Conservation (phyloP, 164 flowering plant species). For the Piper longum region DNA sequence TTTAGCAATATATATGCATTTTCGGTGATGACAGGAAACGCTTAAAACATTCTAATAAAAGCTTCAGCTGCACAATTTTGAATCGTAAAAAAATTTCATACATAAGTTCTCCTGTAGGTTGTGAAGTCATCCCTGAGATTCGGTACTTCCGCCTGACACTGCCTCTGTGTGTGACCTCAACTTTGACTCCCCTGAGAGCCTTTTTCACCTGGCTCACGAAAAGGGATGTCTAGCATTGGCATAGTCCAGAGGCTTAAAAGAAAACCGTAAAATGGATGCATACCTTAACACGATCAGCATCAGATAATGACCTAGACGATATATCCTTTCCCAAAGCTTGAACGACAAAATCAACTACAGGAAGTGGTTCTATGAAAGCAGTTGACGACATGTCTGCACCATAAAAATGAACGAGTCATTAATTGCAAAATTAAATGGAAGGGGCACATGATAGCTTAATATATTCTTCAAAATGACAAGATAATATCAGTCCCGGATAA, state of each 20-base stretch:
- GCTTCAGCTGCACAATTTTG: not conserved
- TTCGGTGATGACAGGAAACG: not conserved
- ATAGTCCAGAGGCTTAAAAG: too few species aligned
- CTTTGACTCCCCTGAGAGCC: slow-evolving; percentile 59
- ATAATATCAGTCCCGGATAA: not conserved
- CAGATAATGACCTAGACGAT: slow-evolving; percentile 44
- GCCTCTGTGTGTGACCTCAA: slow-evolving; percentile 60
- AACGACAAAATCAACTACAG: slow-evolving; percentile 60
- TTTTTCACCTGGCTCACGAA: slow-evolving; percentile 35
- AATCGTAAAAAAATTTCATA: slow-evolving; percentile 5
- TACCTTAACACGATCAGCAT: slow-evolving; percentile 66
- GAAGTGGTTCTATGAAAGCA: slow-evolving; percentile 70
- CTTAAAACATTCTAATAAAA: not conserved
- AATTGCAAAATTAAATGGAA: not conserved
- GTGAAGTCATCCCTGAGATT: slow-evolving; percentile 51
- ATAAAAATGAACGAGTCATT: not conserved
- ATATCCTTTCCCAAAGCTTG: slow-evolving; percentile 40
- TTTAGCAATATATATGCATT: too few species aligned
- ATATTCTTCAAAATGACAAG: not conserved
- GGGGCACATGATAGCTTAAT: not conserved
- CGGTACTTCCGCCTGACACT: slow-evolving; percentile 50
- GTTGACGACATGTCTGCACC: slow-evolving; percentile 48
- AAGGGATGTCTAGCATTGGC: not conserved
- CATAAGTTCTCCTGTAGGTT: slow-evolving; percentile 53
- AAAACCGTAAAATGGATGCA: not conserved